Evolutionary conservation across 2,329 filamentous ascomycete species (phyloP), one percentile per base, ranked within the genome.

Genomic region (Nemania sp.): DNA sequence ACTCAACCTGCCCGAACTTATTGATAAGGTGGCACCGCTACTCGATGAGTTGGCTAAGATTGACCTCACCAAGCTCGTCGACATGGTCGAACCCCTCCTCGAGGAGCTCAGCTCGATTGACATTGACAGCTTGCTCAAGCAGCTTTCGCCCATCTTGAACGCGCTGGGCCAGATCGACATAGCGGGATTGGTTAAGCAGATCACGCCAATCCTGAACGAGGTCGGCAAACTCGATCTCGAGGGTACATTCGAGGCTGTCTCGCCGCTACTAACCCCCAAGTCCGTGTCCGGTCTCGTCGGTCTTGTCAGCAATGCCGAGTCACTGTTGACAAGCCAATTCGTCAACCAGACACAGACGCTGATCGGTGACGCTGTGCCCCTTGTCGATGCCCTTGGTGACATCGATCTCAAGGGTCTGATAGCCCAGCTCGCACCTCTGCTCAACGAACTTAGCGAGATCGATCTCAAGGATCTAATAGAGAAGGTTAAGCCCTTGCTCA

Each of bases 261-360:
- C 71, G 18, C 77, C 75, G 2, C 65, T 75, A 11, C 67, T 79
- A 34, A 76, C 74, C 0, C 70, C 75, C 1, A 47, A 70, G 12
- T 73, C 71, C 0, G 64, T 78, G 7, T 66, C 72, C 55, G 76
- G 75, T 5, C 60, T 79, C 5, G 61, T 77, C 1, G 74, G 75
- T 1, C 68, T 80, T 7, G 65, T 79, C 20, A 66, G 65, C 2
- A 78, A 78, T 43, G 77, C 76, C 0, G 75, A 77, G 56, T 67
- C 72, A n/a, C 68, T 78, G 1, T 71, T 78, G 25, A 78, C 72
- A 0, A 56, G 59, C 47, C 71, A 72, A 12, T 78, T 79, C 48
- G 77, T 79, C 66, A 77, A 78, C 51, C 71, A 78, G 47, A 79
- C 76, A 0, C 74, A 77, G 9, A 75, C 62, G 20, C 52, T 66